phyloP scores from a whole-genome alignment of 768 basidiomycete genomes.

The Lepiota brunneoincarnata region DNA sequence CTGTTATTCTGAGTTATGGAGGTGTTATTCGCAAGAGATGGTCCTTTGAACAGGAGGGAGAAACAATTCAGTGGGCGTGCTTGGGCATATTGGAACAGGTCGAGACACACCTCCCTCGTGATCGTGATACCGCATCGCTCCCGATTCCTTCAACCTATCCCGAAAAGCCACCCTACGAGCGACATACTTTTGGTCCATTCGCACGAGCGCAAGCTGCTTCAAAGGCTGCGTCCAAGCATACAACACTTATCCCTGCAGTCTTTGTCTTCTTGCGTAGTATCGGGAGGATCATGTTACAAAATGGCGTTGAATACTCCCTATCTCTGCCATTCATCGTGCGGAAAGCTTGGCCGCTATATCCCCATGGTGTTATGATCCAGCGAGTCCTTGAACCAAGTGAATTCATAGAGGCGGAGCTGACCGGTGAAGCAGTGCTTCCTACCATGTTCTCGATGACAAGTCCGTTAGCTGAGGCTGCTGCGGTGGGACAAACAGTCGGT shows the following conservation, averaged over 20 bases:
- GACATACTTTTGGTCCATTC: constrained; percentile 57
- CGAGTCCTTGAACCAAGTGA: constrained; percentile 68
- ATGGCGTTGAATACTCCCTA: constrained; percentile 75
- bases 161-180: constrained; percentile 11
- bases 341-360: constrained; percentile 74
- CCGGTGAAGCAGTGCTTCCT: constrained; percentile 68
- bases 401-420: constrained; percentile 59
- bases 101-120: constrained; percentile 26
- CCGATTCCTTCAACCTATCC: constrained; percentile 14
- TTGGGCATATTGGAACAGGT: constrained; percentile 68
- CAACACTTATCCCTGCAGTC: constrained; percentile 50
- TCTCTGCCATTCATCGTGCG: constrained; percentile 79
- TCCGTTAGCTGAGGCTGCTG: constrained; percentile 71
- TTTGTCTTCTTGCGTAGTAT: constrained; percentile 79
- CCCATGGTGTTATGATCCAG: constrained; percentile 80
- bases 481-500: constrained; percentile 64
- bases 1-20: constrained; percentile 62
- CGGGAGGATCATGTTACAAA: constrained; percentile 66
- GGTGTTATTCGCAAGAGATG: constrained; percentile 71
- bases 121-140: constrained; percentile 28
- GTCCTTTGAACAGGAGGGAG: constrained; percentile 69
- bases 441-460: constrained; percentile 79
- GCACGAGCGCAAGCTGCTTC: constrained; percentile 39
- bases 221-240: constrained; percentile 32
- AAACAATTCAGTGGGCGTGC: constrained; percentile 78